These are phyloP conservation scores for Blastobotrys petasosporus DNA, from an alignment of 1,139 yeast species.

Conservation along the genomic window DNA sequence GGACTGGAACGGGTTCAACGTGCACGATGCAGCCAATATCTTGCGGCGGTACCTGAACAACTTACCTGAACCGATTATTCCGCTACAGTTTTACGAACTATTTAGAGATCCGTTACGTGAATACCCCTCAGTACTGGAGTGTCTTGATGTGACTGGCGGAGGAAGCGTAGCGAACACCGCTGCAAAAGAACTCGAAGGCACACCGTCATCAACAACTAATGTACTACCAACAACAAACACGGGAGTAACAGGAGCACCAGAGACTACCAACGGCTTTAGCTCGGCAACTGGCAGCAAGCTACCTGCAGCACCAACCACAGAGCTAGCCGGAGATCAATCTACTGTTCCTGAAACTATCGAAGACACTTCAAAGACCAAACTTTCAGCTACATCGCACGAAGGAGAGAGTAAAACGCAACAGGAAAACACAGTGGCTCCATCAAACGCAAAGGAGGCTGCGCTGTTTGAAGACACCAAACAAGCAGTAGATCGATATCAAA, in stretches of 20 bases:
- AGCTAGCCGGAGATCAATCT: no score
- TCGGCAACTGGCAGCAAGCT: no score
- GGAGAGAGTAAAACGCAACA: neutral
- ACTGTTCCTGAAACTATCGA: no score
- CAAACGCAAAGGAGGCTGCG: neutral
- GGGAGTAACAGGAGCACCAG: no score
- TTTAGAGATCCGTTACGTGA: constrained; percentile 73
- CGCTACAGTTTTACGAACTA: constrained; percentile 65
- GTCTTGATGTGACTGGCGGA: constrained; percentile 6
- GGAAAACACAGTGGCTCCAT: neutral
- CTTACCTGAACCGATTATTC: constrained; percentile 87
- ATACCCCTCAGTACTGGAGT: constrained; percentile 34
- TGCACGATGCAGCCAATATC: constrained; percentile 95
- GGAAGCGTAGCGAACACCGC: neutral
- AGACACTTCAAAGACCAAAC: no score
- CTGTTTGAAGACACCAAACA: constrained; percentile 49
- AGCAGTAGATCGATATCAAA: constrained; percentile 67
- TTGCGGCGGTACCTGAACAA: constrained; percentile 80
- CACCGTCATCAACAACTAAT: no score
- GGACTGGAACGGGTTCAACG: constrained; percentile 89
- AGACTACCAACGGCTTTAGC: no score
- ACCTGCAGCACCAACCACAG: no score
- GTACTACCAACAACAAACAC: no score
- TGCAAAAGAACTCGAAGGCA: neutral
- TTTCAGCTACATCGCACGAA: no score